phyloP scores from a whole-genome alignment of 1,284 basidiomycete species.

The Naganishia sp. region DNA sequence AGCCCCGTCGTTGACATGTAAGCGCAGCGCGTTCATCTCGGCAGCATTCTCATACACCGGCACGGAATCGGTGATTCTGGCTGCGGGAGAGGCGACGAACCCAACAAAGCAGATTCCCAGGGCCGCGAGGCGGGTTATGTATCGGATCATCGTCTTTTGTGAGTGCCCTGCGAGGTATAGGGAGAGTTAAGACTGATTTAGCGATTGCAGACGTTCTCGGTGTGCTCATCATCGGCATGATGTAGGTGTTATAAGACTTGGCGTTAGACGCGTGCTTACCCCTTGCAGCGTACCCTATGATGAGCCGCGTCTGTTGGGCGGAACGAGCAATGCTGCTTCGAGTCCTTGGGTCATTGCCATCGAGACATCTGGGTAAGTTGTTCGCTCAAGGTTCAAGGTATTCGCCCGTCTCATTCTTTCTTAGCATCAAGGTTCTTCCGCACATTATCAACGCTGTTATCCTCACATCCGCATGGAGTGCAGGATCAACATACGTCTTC shows the following conservation, averaged over 20 bases:
- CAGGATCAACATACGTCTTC: conserved; percentile 76
- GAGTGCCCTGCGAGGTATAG: neutral
- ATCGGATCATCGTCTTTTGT: conserved; percentile 67
- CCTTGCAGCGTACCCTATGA: conserved; percentile 29
- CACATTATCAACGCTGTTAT: conserved; percentile 82
- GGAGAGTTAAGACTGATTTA: neutral
- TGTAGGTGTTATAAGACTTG: neutral
- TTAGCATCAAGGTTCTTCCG: conserved; percentile 53
- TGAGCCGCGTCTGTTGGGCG: conserved; percentile 26
- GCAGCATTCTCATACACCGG: conserved; percentile 48
- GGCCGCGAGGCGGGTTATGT: conserved; percentile 72
- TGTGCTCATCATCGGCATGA: conserved; percentile 36
- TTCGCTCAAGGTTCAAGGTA: neutral
- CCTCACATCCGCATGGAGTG: conserved; percentile 81
- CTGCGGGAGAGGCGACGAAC: conserved; percentile 38
- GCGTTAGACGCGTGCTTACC: neutral
- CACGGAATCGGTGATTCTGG: conserved; percentile 38
- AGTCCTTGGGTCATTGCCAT: conserved; percentile 35
- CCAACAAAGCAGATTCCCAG: conserved; percentile 37
- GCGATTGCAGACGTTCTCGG: conserved; percentile 54
- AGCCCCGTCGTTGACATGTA: conserved; percentile 38
- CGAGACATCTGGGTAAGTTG: conserved; percentile 20
- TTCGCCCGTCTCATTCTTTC: neutral
- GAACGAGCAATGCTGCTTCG: conserved; percentile 26
- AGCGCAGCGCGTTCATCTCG: conserved; percentile 54